Percentiles rank a stretch among this genome's conserved stretches.
Conservation (phyloP, 352 stramenopile genomes). For the Pythium diclinum region DNA sequence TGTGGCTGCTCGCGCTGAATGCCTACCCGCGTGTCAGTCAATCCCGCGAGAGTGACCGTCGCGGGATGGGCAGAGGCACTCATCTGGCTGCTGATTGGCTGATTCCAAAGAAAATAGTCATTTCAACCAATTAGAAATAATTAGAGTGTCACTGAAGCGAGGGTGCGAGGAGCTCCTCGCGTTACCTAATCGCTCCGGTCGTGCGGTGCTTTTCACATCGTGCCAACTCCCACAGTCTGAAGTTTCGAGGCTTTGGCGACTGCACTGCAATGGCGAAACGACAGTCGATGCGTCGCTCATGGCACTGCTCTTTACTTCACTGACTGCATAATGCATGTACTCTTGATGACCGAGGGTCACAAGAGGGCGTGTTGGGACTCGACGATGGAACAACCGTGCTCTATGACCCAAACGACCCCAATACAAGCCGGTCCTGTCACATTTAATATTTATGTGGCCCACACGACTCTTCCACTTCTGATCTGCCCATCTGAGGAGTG, state of each 20-base stretch:
- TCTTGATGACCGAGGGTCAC: too few relatives aligned
- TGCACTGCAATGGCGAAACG: neutral
- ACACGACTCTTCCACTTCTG: neutral
- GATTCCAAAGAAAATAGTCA: neutral
- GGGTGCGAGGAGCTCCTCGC: slow-evolving; percentile 2
- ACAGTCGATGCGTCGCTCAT: too few relatives aligned
- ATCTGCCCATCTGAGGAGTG: neutral
- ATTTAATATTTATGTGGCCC: neutral
- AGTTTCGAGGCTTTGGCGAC: neutral
- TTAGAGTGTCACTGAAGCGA: neutral
- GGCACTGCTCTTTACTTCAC: too few relatives aligned
- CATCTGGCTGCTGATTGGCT: neutral
- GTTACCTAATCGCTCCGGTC: neutral
- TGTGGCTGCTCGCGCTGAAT: slow-evolving; percentile 4
- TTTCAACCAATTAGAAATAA: neutral
- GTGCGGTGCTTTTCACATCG: neutral
- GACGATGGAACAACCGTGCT: too few relatives aligned
- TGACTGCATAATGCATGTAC: too few relatives aligned
- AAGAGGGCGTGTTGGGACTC: too few relatives aligned
- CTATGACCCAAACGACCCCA: neutral
- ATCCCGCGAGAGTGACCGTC: neutral
- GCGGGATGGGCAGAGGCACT: neutral
- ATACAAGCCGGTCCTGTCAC: neutral
- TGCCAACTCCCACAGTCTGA: too few relatives aligned
- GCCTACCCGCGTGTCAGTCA: slow-evolving; percentile 6